Evolutionary conservation across 2,329 filamentous ascomycete species (phyloP), one percentile per base, ranked within the genome.

Genomic region (Amphichorda felina): DNA sequence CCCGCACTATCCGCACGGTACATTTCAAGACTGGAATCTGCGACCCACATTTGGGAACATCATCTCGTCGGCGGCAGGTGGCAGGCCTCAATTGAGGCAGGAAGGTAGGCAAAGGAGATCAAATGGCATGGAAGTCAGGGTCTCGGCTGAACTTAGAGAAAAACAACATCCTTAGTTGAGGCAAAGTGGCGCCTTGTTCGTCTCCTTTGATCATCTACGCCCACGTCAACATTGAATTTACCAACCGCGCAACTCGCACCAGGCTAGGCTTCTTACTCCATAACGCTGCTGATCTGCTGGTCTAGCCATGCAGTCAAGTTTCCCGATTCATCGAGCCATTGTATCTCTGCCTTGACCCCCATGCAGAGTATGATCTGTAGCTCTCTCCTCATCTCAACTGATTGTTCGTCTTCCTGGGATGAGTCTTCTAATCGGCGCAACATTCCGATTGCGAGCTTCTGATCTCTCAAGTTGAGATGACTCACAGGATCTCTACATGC

Each of bases 321-420:
- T 1, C 72, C 71, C 8, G 56, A 57, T 4, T 70, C 61, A 37
- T 82, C 77, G 6, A 84, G 55, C 14, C 76, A 69, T 47, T 91
- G 82, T 34, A 89, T 83, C 50, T 91, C 84, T 0, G 79, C 80
- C 48, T 89, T 91, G 33, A 77, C 46, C 35, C 81, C 80, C 34
- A 88, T 59, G 59, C 82, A 69, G 15, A 89, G 56, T 82, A 89
- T 87, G 1, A 66, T 45, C 47, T 86, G 82, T 13, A 89, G 45
- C 45, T 87, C 79, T 3, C 55, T 54, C 21, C 58, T 57, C 41
- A 73, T 58, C 6, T 62, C 56, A 0, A 44, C 36, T 3, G 61
- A 57, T 2, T 60, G 52, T 0, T 43, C 41, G 9, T 58, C 52
- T 4, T 42, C 42, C 1, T 43, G 13, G 0, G 45, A 43, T 7